Percentiles rank a stretch among this genome's conserved stretches.
These are phyloP conservation scores for Lunularia cruciata DNA, from an alignment of 225 moss, liverwort and hornwort species.

Conservation along the genomic window DNA sequence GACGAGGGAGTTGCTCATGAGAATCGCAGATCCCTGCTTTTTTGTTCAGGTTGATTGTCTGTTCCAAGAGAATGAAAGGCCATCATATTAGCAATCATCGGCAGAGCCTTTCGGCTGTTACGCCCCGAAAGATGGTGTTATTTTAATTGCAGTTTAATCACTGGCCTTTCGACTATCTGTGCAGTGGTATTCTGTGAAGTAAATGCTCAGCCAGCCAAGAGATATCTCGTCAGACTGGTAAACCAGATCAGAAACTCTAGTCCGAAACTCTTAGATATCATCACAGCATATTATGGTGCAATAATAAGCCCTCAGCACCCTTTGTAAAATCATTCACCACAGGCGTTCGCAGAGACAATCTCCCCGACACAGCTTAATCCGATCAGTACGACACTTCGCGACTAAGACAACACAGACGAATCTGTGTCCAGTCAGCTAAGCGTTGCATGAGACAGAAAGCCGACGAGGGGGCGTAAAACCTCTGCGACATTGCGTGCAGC, in stretches of 20 bases:
- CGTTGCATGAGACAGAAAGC: not conserved
- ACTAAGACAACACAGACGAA: slow-evolving; percentile 6
- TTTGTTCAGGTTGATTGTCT: slow-evolving; percentile 7
- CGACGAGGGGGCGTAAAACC: not conserved
- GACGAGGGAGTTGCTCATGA: slow-evolving; percentile 23
- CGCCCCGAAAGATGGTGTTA: slow-evolving; percentile 31
- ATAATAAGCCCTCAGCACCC: slow-evolving; percentile 22
- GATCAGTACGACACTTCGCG: not conserved
- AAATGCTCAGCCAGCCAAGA: not conserved
- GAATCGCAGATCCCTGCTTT: slow-evolving; percentile 17
- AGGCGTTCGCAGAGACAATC: not conserved
- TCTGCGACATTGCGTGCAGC: not conserved
- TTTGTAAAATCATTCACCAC: slow-evolving; percentile 23
- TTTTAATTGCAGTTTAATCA: slow-evolving; percentile 25
- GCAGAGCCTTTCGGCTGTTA: slow-evolving; percentile 26
- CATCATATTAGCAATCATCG: slow-evolving; percentile 23
- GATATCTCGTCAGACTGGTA: slow-evolving; percentile 12
- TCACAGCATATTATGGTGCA: not conserved
- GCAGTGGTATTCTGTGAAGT: no score
- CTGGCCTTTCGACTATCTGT: not conserved
- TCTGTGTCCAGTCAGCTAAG: slow-evolving; percentile 24
- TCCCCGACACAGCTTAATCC: slow-evolving; percentile 7
- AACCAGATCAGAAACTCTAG: slow-evolving; percentile 21
- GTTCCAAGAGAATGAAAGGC: no score
- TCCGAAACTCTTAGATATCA: slow-evolving; percentile 5